Evolutionary conservation across 495 filamentous ascomycete genomes (phyloP).

Genomic region (Melanomma pulvis-pyrius): DNA sequence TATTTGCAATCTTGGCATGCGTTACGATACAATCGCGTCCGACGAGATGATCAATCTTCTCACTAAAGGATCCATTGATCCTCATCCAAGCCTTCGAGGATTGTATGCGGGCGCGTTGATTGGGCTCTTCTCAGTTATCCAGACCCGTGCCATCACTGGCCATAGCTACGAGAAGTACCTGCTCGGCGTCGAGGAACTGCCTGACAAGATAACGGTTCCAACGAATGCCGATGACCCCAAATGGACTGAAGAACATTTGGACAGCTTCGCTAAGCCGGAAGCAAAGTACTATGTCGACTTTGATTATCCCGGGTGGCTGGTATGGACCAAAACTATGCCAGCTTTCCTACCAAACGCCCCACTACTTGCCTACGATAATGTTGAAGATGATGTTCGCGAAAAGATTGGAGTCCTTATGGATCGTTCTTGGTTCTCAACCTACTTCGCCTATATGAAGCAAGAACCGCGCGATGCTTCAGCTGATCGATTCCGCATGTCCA

Average conservation of each 20-base stretch:
- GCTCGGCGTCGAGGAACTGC: slow-evolving; percentile 69
- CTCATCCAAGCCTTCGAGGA: slow-evolving; percentile 80
- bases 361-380: slow-evolving; percentile 79
- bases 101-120: slow-evolving; percentile 81
- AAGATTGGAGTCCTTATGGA: slow-evolving; percentile 81
- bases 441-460: slow-evolving; percentile 93
- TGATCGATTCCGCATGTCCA: slow-evolving; percentile 88
- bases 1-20: slow-evolving; percentile 81
- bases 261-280: slow-evolving; percentile 76
- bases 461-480: slow-evolving; percentile 82
- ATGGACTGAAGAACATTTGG: slow-evolving; percentile 77
- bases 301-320: slow-evolving; percentile 96
- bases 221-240: slow-evolving; percentile 71
- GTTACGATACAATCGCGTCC: slow-evolving; percentile 85
- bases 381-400: slow-evolving; percentile 73
- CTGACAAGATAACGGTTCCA: slow-evolving; percentile 71
- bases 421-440: slow-evolving; percentile 81
- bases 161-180: slow-evolving; percentile 88
- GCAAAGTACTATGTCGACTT: slow-evolving; percentile 87
- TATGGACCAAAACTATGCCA: slow-evolving; percentile 84
- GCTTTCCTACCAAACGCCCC: slow-evolving; percentile 71
- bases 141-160: slow-evolving; percentile 79
- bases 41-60: slow-evolving; percentile 82
- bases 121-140: slow-evolving; percentile 77
- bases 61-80: slow-evolving; percentile 79